These are phyloP conservation scores for Paracamarosporium sp. DNA, from an alignment of 2,329 filamentous ascomycete genomes.

Conservation along the genomic window DNA sequence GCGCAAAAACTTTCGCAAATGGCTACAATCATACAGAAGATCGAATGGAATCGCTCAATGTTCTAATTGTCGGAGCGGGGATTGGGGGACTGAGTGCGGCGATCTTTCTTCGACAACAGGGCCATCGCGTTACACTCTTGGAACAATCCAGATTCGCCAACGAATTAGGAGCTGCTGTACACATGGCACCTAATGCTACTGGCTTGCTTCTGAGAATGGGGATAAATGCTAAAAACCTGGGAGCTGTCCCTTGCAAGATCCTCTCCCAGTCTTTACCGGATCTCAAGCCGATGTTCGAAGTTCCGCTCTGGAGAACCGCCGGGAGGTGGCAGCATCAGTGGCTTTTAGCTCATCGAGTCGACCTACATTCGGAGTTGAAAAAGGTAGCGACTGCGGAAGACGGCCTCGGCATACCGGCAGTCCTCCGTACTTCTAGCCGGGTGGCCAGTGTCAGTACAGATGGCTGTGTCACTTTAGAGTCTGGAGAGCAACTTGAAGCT, in stretches of 20 bases:
- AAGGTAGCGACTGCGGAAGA: constrained; percentile 49
- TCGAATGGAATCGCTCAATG: constrained; percentile 42
- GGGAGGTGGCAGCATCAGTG: constrained; percentile 60
- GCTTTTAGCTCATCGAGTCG: constrained; percentile 62
- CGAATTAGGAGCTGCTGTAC: constrained; percentile 68
- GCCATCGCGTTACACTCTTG: constrained; percentile 33
- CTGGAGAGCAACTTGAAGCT: constrained; percentile 52
- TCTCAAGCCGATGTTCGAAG: constrained; percentile 45
- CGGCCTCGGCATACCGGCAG: constrained; percentile 44
- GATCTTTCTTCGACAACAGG: constrained; percentile 58
- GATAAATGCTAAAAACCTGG: constrained; percentile 48
- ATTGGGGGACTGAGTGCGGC: constrained; percentile 62
- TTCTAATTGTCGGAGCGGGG: constrained; percentile 52
- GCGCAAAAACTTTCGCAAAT: neutral
- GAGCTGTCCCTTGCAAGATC: constrained; percentile 38
- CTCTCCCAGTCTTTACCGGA: constrained; percentile 47
- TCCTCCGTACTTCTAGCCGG: constrained; percentile 51
- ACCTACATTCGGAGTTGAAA: constrained; percentile 62
- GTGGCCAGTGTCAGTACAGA: constrained; percentile 50
- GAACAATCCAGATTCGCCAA: constrained; percentile 61
- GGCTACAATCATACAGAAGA: neutral
- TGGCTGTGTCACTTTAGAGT: constrained; percentile 52
- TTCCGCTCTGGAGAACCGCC: constrained; percentile 46
- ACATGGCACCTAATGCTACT: constrained; percentile 68
- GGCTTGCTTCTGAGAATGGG: constrained; percentile 60